A percentile compares a stretch with the other conserved stretches of the same genome.
Evolutionary conservation across 108 stramenopile species (phyloP).

Genomic region (Nitzschia sp.): DNA sequence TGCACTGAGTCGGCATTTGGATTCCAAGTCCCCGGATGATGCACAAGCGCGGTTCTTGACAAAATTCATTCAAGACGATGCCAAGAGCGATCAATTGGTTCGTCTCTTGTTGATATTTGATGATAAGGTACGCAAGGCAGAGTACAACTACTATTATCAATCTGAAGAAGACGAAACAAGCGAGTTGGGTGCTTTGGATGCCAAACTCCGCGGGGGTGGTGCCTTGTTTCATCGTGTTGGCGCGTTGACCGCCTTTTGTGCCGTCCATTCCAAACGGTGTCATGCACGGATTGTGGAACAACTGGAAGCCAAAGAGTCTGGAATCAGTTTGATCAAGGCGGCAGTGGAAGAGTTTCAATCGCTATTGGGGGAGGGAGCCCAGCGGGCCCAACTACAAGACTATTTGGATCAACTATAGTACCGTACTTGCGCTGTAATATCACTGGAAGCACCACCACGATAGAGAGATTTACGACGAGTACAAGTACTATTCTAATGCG

Average conservation of each 20-base stretch:
- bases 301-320: slow-evolving; percentile 56
- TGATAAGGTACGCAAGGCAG: slow-evolving; percentile 64
- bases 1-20: slow-evolving; percentile 59
- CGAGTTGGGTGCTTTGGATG: slow-evolving; percentile 63
- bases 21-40: slow-evolving; percentile 60
- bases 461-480: too few relatives aligned
- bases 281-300: slow-evolving; percentile 64
- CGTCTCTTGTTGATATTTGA: slow-evolving; percentile 72
- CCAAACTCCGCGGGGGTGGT: slow-evolving; percentile 74
- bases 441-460: too few relatives aligned
- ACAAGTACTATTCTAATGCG: background rate
- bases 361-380: slow-evolving; percentile 10
- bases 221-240: slow-evolving; percentile 76
- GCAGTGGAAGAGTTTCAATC: slow-evolving; percentile 41
- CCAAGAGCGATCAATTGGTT: slow-evolving; percentile 74
- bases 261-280: slow-evolving; percentile 63
- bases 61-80: slow-evolving; percentile 75
- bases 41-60: slow-evolving; percentile 60
- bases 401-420: slow-evolving; percentile 14
- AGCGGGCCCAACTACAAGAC: slow-evolving; percentile 3
- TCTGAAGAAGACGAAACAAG: slow-evolving; percentile 52
- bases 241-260: slow-evolving; percentile 63
- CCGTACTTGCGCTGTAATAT: too few relatives aligned
- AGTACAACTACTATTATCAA: slow-evolving; percentile 66
- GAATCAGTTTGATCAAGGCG: slow-evolving; percentile 54